Base-by-base conservation (phyloP, 768 basidiomycete genomes). In the Mycena galericulata region DNA sequence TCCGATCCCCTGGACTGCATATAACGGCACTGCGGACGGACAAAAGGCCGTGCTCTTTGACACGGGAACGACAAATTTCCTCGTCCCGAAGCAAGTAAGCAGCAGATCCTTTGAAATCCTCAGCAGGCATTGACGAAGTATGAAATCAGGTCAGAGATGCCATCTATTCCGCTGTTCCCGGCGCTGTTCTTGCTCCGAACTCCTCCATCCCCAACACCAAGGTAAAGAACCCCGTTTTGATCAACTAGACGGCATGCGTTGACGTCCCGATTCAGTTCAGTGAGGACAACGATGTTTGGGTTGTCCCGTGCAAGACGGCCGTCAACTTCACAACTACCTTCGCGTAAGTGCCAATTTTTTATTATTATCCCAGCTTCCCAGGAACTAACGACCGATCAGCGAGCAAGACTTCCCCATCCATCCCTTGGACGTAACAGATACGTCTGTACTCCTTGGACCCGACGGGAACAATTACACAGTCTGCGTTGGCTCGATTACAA, bases 361-460 rank as follows among this genome's bases (percentile, higher is more conserved):
- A 75, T 69, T 62, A 54, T 67, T 71, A 8, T 63, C 49, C 61
- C 12, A 5, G n/a, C 6, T 50, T 30, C 7, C n/a, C n/a, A 4
- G 12, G 12, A 15, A 49, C 59, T 65, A 29, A 18, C 20, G 30
- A 40, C 30, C 27, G 4, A 27, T 12, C 53, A 81, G 83, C 11
- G 77, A 74, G 34, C 72, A 77, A 53, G 47, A 72, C 15, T 83
- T 79, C 60, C 73, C 83, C 15, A 77, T 86, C 53, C 83, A 86
- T 59, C 85, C 85, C 24, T 76, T 86, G 43, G 85, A 86, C 56
- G 60, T 86, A 36, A 80, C 76, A 24, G 76, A 75, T 9, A 76
- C 81, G 26, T 66, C 69, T 9, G 68, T 74, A 2, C 75, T 80
- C 46, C 40, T 68, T 4, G 63, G 69, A 5, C 53, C 77, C 0